Evolutionary conservation across 2,329 filamentous ascomycete genomes (phyloP), one percentile per base, ranked within the genome.

Genomic region (Nannizzia gypsea): DNA sequence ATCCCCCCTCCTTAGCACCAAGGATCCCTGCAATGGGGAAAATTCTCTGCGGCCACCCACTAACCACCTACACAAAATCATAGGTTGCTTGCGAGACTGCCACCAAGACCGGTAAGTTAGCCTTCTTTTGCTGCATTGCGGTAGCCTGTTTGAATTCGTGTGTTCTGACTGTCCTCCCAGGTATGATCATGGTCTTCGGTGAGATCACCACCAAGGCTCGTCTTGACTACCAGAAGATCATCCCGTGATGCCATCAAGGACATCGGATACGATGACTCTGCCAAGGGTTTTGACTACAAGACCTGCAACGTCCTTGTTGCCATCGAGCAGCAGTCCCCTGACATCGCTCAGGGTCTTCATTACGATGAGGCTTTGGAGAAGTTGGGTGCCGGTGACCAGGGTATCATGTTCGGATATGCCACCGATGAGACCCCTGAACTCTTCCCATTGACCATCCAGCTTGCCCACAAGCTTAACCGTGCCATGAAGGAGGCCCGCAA

Each of bases 321-420:
- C 79, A 96, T 99, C 77, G 93, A 99, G 86, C 85, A 99, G 81
- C 93, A 99, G 81, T 97, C 92, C 63, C 89, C 92, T 72, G 93
- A 99, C 78, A 99, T 99, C 73, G 93, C 93, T 69, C 93, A 97
- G 81, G 93, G 93, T 83, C 89, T 99, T 61, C 90, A 97, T 83
- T 95, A 95, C 77, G 93, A 99, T 67, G 84, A 96, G 82, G 90
- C 90, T 68, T 87, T 99, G 56, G 93, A 99, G 85, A 87, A 95
- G 80, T 87, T 99, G 66, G 93, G 93, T 78, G 93, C 93, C 65
- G 93, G 93, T 87, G 93, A 99, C 80, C 93, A 99, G 83, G 93
- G 93, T 83, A 96, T 99, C 83, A 99, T 99, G 93, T 99, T 99
- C 79, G 93, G 93, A 71, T 99, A 99, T 83, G 93, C 93, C 77